Percentiles rank a stretch among this genome's conserved stretches.
Evolutionary conservation across 208 protist genomes (phyloP).

Genomic region (Balamuthia mandrillaris): DNA sequence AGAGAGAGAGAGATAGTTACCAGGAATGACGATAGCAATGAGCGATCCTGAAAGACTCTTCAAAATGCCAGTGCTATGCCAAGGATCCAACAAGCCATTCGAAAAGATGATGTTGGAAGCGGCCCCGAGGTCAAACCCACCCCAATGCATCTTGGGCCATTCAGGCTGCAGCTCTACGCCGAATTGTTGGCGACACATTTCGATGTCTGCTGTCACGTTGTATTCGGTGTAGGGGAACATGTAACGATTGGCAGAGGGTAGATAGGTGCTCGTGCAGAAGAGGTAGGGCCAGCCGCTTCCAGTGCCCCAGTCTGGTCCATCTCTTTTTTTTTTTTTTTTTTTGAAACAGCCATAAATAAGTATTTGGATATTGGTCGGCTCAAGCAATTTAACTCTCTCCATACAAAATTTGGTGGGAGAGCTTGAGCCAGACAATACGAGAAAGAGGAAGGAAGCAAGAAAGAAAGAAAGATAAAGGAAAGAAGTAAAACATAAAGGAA

Average conservation of each 20-base stretch:
- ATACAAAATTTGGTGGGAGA: too few species aligned
- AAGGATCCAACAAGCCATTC: conserved; percentile 79
- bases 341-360: too few species aligned
- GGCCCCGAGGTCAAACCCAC: neutral
- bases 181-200: conserved; percentile 11
- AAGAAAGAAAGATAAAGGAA: neutral
- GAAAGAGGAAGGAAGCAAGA: neutral
- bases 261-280: conserved; percentile 69
- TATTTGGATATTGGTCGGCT: too few species aligned
- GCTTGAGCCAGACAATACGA: neutral
- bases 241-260: conserved; percentile 47
- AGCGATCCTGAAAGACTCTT: conserved; percentile 27
- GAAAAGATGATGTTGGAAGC: conserved; percentile 77
- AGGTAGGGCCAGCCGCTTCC: conserved; percentile 66
- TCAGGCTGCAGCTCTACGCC: conserved; percentile 18
- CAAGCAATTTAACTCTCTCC: too few species aligned
- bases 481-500: neutral
- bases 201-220: neutral
- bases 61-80: conserved; percentile 57
- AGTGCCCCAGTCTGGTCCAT: neutral
- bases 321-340: neutral
- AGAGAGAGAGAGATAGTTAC: neutral
- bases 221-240: conserved; percentile 40
- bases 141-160: conserved; percentile 19
- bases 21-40: conserved; percentile 24